phyloP scores from a whole-genome alignment of 352 stramenopile genomes.

The Phytophthora melonis region DNA sequence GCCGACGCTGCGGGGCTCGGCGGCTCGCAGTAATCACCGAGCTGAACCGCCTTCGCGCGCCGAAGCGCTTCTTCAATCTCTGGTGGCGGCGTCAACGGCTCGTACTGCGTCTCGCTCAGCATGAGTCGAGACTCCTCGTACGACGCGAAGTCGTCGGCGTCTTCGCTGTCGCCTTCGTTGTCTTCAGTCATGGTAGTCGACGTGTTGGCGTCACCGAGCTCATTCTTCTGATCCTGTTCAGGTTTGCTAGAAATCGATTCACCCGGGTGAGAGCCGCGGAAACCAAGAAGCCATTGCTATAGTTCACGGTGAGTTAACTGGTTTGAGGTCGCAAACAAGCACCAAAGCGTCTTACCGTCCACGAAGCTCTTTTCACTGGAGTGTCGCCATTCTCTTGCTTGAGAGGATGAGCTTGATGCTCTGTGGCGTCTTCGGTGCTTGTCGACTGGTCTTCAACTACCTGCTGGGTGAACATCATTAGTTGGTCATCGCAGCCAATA shows the following conservation, averaged over 20 bases:
- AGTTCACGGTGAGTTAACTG: not conserved
- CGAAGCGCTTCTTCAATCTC: constrained; percentile 55
- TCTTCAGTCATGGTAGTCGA: constrained; percentile 27
- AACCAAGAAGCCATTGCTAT: constrained; percentile 45
- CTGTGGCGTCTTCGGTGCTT: constrained; percentile 18
- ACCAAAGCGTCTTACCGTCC: constrained; percentile 28
- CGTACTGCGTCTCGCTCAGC: constrained; percentile 29
- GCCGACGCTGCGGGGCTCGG: constrained; percentile 6
- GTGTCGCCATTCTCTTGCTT: constrained; percentile 17
- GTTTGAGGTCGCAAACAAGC: not conserved
- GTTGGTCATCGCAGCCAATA: not conserved
- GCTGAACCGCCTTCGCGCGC: constrained; percentile 38
- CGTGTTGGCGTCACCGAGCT: constrained; percentile 16
- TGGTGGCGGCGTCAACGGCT: constrained; percentile 49
- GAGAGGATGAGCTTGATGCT: not conserved
- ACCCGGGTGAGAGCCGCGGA: constrained; percentile 15
- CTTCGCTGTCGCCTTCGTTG: constrained; percentile 31
- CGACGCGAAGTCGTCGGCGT: constrained; percentile 29
- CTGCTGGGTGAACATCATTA: constrained; percentile 12
- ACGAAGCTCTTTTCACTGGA: constrained; percentile 21
- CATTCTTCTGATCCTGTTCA: constrained; percentile 24
- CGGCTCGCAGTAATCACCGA: constrained; percentile 11
- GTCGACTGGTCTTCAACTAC: constrained; percentile 27
- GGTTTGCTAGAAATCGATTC: not conserved
- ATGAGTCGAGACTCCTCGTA: constrained; percentile 39